These are phyloP conservation scores for Thalassiosira ordinaria DNA, from an alignment of 352 stramenopile species.

Conservation along the genomic window DNA sequence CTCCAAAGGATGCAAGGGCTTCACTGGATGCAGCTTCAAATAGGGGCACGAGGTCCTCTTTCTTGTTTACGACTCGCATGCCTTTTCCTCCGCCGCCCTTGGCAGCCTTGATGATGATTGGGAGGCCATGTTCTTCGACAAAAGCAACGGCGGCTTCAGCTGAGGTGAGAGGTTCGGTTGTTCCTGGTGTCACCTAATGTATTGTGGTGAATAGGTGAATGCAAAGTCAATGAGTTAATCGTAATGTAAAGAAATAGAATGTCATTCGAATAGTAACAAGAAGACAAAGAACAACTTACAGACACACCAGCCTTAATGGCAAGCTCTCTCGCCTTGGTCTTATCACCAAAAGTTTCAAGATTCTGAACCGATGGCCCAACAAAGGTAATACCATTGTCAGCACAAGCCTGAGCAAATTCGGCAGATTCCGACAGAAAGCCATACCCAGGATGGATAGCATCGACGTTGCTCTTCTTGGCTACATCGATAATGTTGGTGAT, in stretches of 20 bases:
- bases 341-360: constrained; percentile 64
- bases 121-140: constrained; percentile 88
- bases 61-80: constrained; percentile 89
- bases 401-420: constrained; percentile 92
- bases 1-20: constrained; percentile 89
- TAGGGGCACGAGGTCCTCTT: constrained; percentile 65
- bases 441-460: constrained; percentile 97
- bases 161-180: constrained; percentile 88
- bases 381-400: constrained; percentile 92
- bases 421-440: constrained; percentile 97
- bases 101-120: constrained; percentile 96
- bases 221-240: too few species aligned
- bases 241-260: too few species aligned
- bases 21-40: constrained; percentile 48
- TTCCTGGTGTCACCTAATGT: constrained; percentile 61
- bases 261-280: too few species aligned
- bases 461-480: constrained; percentile 90
- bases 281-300: constrained; percentile 31
- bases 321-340: constrained; percentile 62
- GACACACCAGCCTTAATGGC: constrained; percentile 50
- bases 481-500: constrained; percentile 93
- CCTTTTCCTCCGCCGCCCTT: constrained; percentile 94
- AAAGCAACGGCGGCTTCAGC: constrained; percentile 90
- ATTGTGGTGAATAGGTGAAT: too few species aligned
- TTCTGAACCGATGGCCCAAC: constrained; percentile 88